Evolutionary conservation across 2,329 filamentous ascomycete species (phyloP), one percentile per base, ranked within the genome.

Genomic region (Thelonectria rubi): DNA sequence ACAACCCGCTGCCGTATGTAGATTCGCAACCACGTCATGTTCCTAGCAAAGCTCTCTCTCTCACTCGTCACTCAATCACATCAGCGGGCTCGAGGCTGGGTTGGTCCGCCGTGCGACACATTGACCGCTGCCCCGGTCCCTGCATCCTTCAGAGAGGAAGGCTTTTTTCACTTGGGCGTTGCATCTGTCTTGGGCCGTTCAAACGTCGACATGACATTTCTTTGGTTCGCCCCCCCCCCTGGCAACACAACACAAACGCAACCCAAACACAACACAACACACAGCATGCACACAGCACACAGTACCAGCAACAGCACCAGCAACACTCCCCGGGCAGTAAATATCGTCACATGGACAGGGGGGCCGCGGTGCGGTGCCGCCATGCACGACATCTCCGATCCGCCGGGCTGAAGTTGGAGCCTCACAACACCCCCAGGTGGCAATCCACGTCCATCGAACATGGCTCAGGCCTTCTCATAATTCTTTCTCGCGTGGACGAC

Each of bases 311-410:
- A 18, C 53, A 55, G 32, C 53, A 26, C 30, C 18, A n/a, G 21
- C 21, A 24, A 24, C 3, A 24, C 7, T 30, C 26, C 26, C 8
- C 26, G 26, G 26, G 26, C 26, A 30, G 2, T 8, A 30, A 30
- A 30, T 8, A 30, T 37, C 11, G 34, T 15, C 60, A 50, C 60
- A 69, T 68, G 67, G 67, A 30, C 26, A 30, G 26, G 26, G 26
- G 26, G 26, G 26, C 26, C 7, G 26, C 50, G 63, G 21, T 26
- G 45, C 21, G 6, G 60, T 67, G 65, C 65, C 61, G 65, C 64
- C 54, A 66, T 72, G 69, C 69, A 71, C 63, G 69, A 69, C 69
- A 71, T 72, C 64, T 58, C 65, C 58, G 59, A 66, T 63, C 64
- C 47, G 59, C 62, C 63, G 63, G 62, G 65, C 58, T 67, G 62